Conservation (phyloP, 805 yeast species). For the Helenozyma rhizophorensis region DNA sequence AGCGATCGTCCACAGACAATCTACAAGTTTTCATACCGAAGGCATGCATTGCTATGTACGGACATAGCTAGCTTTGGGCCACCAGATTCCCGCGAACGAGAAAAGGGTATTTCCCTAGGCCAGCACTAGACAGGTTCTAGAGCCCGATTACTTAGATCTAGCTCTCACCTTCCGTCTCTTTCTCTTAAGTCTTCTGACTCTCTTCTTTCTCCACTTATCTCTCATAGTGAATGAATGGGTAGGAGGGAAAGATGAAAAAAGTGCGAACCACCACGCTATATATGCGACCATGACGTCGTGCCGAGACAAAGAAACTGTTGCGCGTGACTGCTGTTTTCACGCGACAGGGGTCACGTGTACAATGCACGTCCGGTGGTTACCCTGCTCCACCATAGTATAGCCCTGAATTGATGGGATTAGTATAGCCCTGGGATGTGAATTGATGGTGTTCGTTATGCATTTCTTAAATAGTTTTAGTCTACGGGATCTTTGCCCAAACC, state of each 20-base stretch:
- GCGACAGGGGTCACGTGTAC: not conserved
- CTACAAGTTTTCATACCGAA: too few relatives aligned
- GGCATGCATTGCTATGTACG: conserved; percentile 15
- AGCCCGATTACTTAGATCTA: conserved; percentile 91
- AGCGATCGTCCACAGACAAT: too few relatives aligned
- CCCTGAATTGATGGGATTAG: too few relatives aligned
- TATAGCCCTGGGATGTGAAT: too few relatives aligned
- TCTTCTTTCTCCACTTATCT: conserved; percentile 99
- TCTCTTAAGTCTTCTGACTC: conserved; percentile 99
- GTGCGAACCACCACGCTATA: conserved; percentile 20
- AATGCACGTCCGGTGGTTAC: conserved; percentile 1
- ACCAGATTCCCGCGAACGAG: conserved; percentile 1
- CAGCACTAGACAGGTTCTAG: conserved; percentile 9
- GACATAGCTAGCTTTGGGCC: conserved; percentile 2
- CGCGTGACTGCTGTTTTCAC: conserved; percentile 14
- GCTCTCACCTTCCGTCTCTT: conserved; percentile 99
- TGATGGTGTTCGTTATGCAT: too few relatives aligned
- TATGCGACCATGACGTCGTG: conserved; percentile 20
- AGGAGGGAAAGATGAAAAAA: conserved; percentile 13
- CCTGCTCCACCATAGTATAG: not conserved
- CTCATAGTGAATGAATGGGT: conserved; percentile 56
- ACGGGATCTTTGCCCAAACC: conserved; percentile 1
- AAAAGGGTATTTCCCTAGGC: conserved; percentile 1
- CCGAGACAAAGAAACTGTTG: conserved; percentile 16
- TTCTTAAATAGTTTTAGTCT: conserved; percentile 1